These are phyloP conservation scores for Nematocida parisii DNA, from an alignment of 371 early-diverging fungal species.

Conservation along the genomic window DNA sequence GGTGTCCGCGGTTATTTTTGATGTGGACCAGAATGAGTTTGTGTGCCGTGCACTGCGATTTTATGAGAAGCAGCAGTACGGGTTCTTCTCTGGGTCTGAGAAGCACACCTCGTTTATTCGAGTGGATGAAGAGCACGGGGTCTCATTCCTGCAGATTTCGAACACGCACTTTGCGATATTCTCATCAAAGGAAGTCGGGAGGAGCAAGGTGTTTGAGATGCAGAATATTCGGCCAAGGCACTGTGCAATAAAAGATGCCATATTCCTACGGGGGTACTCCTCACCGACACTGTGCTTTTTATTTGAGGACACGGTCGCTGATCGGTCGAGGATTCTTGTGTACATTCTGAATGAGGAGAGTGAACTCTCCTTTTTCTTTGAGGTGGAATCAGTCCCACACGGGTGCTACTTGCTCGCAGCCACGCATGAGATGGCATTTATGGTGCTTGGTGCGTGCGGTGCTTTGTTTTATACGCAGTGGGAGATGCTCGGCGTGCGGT, in stretches of 20 bases:
- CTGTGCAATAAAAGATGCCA: slow-evolving; percentile 48
- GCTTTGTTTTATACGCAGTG: slow-evolving; percentile 52
- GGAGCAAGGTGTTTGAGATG: slow-evolving; percentile 28
- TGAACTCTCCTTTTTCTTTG: slow-evolving; percentile 45
- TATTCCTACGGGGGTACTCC: slow-evolving; percentile 41
- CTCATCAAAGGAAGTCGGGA: not conserved
- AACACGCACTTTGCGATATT: slow-evolving; percentile 50
- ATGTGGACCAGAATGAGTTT: slow-evolving; percentile 49
- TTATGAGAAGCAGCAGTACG: slow-evolving; percentile 58
- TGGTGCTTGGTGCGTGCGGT: slow-evolving; percentile 56
- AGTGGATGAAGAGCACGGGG: slow-evolving; percentile 39
- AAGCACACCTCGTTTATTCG: slow-evolving; percentile 41
- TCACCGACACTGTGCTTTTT: slow-evolving; percentile 45
- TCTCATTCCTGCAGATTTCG: slow-evolving; percentile 39
- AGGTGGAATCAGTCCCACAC: slow-evolving; percentile 42
- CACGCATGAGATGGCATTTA: slow-evolving; percentile 45
- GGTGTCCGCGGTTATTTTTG: slow-evolving; percentile 14
- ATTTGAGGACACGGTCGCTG: slow-evolving; percentile 47
- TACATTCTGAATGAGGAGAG: slow-evolving; percentile 35
- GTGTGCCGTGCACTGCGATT: slow-evolving; percentile 31
- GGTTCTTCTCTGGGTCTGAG: slow-evolving; percentile 32
- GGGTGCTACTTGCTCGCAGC: slow-evolving; percentile 40
- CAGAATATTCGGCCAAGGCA: slow-evolving; percentile 38
- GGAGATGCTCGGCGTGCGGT: slow-evolving; percentile 54
- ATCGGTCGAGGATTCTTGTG: slow-evolving; percentile 25